A percentile compares a stretch with the other conserved stretches of the same genome.
These are phyloP conservation scores for Saccharum hybrid DNA, from an alignment of 202 grass and related monocot species.

Conservation along the genomic window DNA sequence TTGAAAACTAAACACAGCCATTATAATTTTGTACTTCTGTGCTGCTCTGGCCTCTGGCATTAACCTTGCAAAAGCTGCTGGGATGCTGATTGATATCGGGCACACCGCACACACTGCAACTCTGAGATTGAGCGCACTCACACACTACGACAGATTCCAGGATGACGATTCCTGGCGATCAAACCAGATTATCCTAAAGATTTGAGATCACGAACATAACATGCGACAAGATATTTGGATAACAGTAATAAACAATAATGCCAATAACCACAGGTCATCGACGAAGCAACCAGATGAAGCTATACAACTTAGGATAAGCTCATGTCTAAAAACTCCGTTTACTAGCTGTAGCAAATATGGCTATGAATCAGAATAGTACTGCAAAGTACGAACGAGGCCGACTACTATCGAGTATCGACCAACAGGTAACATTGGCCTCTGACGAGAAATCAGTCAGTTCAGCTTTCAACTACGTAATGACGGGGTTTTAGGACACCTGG, in stretches of 20 bases:
- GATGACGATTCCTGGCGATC: not conserved
- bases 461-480: constrained; percentile 19
- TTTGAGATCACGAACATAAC: not conserved
- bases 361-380: constrained; percentile 37
- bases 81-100: not conserved
- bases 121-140: not conserved
- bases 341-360: constrained; percentile 19
- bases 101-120: not conserved
- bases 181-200: not conserved
- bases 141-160: not conserved
- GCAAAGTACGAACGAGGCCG: constrained; percentile 24
- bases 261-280: not conserved
- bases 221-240: too few relatives aligned
- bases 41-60: not conserved
- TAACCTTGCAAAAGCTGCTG: not conserved
- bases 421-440: constrained; percentile 26
- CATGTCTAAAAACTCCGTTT: constrained; percentile 32
- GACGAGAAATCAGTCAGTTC: constrained; percentile 46
- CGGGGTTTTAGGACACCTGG: not conserved
- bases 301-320: constrained; percentile 39
- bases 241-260: not conserved
- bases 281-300: constrained; percentile 11
- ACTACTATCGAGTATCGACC: constrained; percentile 54
- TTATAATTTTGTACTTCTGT: not conserved
- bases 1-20: too few relatives aligned